A percentile compares a stretch with the other conserved stretches of the same genome.
Conservation (phyloP, 2,329 filamentous ascomycete species). For the Peltaster fructicola region DNA sequence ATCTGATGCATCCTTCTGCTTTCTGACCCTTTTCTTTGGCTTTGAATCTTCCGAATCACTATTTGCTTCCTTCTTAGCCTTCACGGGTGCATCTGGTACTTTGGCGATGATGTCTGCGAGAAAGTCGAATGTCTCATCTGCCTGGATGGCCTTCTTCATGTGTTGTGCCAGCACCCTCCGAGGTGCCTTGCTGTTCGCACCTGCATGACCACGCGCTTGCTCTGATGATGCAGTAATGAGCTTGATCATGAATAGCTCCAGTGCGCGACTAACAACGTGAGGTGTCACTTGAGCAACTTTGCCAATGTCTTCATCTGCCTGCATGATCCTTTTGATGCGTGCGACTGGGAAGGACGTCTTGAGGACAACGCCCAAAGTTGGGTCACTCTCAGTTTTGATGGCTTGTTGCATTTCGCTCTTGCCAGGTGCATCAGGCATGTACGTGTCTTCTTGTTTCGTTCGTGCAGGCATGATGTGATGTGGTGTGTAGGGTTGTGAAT, state of each 20-base stretch:
- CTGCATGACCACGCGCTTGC: conserved; percentile 42
- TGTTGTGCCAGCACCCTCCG: conserved; percentile 83
- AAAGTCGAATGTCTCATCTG: conserved; percentile 88
- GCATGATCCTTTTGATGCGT: conserved; percentile 97
- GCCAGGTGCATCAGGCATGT: too few species aligned
- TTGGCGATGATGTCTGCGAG: conserved; percentile 77
- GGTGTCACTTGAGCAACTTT: conserved; percentile 97
- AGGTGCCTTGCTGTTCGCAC: conserved; percentile 28
- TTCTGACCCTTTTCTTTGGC: conserved; percentile 10
- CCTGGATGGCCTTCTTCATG: conserved; percentile 76
- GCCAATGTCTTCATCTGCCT: conserved; percentile 94
- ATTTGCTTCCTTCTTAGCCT: conserved; percentile 15
- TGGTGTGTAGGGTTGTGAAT: too few species aligned
- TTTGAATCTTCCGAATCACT: conserved; percentile 7
- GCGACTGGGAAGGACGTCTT: conserved; percentile 94
- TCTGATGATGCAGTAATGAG: conserved; percentile 77
- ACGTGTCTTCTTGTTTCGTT: too few species aligned
- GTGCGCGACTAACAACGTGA: conserved; percentile 70
- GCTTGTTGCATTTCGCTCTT: too few species aligned
- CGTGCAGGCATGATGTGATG: too few species aligned
- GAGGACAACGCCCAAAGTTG: conserved; percentile 45
- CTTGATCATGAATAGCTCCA: conserved; percentile 95
- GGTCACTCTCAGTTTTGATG: too few species aligned
- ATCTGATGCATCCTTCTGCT: conserved; percentile 7
- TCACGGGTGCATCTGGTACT: conserved; percentile 48